Base-by-base conservation (phyloP, 306 rosid genomes). In the Malus orientalis region DNA sequence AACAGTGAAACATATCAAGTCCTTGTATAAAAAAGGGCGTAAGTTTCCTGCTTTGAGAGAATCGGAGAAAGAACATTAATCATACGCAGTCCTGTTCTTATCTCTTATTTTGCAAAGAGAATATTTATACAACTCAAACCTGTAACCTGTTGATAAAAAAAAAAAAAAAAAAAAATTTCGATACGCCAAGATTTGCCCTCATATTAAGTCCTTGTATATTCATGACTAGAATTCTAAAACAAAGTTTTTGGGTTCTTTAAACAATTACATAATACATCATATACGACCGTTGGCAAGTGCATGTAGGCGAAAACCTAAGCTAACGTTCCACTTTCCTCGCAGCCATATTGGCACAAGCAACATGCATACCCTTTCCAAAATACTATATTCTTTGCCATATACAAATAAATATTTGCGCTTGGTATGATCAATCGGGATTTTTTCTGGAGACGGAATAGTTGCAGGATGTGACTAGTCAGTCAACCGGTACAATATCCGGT, bases 271-370 rank as follows among this genome's bases (percentile, higher is more conserved):
- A 9, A 57, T 57, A 57, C 22, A 57, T 22, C 4, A 22, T n/a
- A 10, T 58, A 30, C 11, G 44, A 63, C 68, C 44, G 68, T 63
- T 63, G 68, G 68, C 68, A 63, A 30, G 68, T 63, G 68, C 16
- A 63, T 30, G 30, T 15, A 63, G 30, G 22, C 38, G 36, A 63
- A 15, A 63, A 27, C 42, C 38, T 63, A 63, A 63, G 42, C 40
- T 29, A 30, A 63, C n/a, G 30, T 30, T 63, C n/a, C 42, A 15
- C 68, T 63, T 63, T 16, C 22, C 40, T 15, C 42, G 68, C 68
- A 63, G 68, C 42, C 42, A 63, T 62, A 12, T 63, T 15, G 11
- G 42, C 19, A 14, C 11, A 30, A 16, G 13, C 68, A 63, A 63
- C 44, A 29, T 63, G 42, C 40, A 63, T 30, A 2, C 65, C 33